phyloP scores from a whole-genome alignment of 345 rosid species.

The Populus ilicifolia region DNA sequence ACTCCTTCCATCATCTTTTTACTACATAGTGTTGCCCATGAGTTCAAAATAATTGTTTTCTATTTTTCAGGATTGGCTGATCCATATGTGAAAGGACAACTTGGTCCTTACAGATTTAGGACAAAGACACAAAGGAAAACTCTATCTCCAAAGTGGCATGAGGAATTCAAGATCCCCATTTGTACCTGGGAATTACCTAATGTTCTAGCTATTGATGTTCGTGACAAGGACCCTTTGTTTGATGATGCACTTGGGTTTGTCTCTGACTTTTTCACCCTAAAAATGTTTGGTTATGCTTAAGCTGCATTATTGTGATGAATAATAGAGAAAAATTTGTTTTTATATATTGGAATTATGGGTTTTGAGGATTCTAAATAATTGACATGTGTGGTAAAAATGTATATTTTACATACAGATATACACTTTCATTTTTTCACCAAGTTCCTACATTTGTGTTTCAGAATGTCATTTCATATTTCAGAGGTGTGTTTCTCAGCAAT shows the following conservation, averaged over 20 bases:
- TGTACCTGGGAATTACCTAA: constrained; percentile 70
- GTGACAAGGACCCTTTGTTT: constrained; percentile 74
- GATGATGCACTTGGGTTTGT: constrained; percentile 86
- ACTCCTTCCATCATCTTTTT: neutral
- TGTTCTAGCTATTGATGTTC: constrained; percentile 63
- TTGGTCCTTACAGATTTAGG: constrained; percentile 73
- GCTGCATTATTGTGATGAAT: too few relatives aligned
- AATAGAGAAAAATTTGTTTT: too few relatives aligned
- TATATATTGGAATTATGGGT: too few relatives aligned
- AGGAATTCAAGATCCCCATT: constrained; percentile 79
- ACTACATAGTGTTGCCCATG: neutral
- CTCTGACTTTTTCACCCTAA: constrained; percentile 13
- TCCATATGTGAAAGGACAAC: constrained; percentile 92
- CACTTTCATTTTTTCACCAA: too few relatives aligned
- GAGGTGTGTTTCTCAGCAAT: too few relatives aligned
- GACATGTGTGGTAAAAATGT: too few relatives aligned
- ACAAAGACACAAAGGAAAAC: constrained; percentile 67
- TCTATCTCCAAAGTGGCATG: constrained; percentile 81
- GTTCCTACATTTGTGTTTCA: too few relatives aligned
- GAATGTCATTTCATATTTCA: too few relatives aligned
- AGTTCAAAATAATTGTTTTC: constrained; percentile 4
- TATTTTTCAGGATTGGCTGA: constrained; percentile 74
- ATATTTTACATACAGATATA: too few relatives aligned
- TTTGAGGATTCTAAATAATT: too few relatives aligned
- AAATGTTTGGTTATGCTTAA: neutral